These are phyloP conservation scores for Neurospora sp. DNA, from an alignment of 495 filamentous ascomycete genomes.

Conservation along the genomic window DNA sequence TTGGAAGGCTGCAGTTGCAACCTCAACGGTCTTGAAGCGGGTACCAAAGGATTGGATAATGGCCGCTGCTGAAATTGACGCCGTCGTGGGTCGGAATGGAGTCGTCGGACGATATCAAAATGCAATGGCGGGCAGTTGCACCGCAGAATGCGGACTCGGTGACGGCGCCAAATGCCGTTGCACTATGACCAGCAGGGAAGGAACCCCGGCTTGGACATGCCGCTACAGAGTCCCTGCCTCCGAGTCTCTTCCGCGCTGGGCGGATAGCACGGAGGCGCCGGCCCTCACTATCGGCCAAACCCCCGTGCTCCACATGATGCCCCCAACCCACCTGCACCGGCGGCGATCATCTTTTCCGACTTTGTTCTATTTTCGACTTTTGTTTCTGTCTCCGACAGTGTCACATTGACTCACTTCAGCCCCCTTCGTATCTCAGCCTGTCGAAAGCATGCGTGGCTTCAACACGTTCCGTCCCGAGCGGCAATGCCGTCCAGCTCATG, in stretches of 20 bases:
- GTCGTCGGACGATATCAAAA: neutral
- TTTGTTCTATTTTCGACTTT: neutral
- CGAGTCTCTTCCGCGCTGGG: neutral
- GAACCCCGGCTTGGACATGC: neutral
- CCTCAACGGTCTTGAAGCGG: neutral
- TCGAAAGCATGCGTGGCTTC: neutral
- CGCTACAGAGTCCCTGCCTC: neutral
- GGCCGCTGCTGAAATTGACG: neutral
- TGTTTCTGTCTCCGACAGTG: neutral
- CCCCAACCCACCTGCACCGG: neutral
- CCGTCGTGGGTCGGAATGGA: neutral
- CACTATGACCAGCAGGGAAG: neutral
- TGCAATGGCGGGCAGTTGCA: neutral
- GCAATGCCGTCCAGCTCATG: neutral
- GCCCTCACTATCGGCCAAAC: neutral
- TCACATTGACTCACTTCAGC: neutral
- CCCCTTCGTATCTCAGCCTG: neutral
- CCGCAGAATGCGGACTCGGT: neutral
- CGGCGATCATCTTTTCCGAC: neutral
- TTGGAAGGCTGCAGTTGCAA: neutral
- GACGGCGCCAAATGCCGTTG: neutral
- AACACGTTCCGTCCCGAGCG: neutral
- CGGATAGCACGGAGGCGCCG: neutral
- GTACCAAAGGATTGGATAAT: neutral
- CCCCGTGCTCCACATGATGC: neutral